Base-by-base conservation (phyloP, 2,329 filamentous ascomycete genomes). In the Colletotrichum horii region DNA sequence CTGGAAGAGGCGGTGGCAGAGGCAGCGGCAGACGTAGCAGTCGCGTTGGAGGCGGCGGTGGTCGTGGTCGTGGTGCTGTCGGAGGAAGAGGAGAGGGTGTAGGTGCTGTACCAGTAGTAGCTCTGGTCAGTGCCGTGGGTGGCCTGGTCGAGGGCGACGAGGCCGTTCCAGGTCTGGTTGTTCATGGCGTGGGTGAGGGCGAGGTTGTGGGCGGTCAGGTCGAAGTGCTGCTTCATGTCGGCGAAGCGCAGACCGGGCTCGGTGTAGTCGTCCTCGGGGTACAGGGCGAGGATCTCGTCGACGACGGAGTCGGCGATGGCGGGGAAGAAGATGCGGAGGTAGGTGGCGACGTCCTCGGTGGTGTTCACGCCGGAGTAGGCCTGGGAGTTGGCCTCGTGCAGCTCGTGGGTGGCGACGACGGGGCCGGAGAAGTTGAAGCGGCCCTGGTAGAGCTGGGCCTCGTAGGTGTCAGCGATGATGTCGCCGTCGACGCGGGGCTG, bases 361-460 rank as follows among this genome's bases (percentile, higher is more conserved):
- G 85, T 88, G 7, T 80, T 83, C 62, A 90, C 87, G 55, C 84
- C 84, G 36, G 85, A 83, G 4, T 76, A 75, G 15, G 83, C 78
- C 6, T 86, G 88, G 82, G 91, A 89, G 78, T 91, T 86, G 6
- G 88, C 88, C 74, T 88, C 90, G 80, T 89, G 78, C 15, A 78
- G 76, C 11, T 79, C 71, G 70, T 80, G 77, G 30, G 79, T 70
- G 8, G 74, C 69, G 24, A 77, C 69, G 30, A 70, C 68, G 38
- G 68, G 58, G 74, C 68, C 68, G 58, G 58, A 52, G 30, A 70
- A 70, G 68, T 85, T 83, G 58, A 85, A 80, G 19, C 79, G 78
- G 8, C 80, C 79, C 11, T 77, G 55, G 26, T 80, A 78, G 3
- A 86, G 78, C 34, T 83, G 81, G 9, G 74, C 71, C 2, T 78